Base-by-base conservation (phyloP, 1,139 yeast genomes). In the Suhomyces ambrosiae region DNA sequence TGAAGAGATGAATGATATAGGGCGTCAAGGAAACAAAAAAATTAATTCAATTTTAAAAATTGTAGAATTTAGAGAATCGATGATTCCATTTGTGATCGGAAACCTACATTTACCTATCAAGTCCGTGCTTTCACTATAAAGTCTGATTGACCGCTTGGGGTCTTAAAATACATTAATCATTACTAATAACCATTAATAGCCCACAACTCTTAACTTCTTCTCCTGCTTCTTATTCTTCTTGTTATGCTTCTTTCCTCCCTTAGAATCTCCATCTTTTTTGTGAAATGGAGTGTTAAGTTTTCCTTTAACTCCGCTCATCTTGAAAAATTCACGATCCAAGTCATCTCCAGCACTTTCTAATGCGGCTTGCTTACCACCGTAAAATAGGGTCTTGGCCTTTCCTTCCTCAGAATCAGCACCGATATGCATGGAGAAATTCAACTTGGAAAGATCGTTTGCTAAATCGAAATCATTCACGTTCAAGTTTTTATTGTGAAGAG, bases 351-450 rank as follows among this genome's bases (percentile, higher is more conserved):
- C 85, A 60, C 82, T 81, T 48, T 77, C 80, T 48, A 87, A 73
- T 2, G 87, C 86, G 9, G 95, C 89, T 57, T 83, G 89, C 48
- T 78, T 81, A 61, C 94, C 94, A 62, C 92, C 94, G 48, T 82
- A 81, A 45, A 74, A 75, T 14, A 68, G 57, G 17, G 80, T 70
- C 35, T 65, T 77, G 2, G 50, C 48, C 10, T 44, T 24, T 8
- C 38, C 40, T 30, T 69, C 75, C 11, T 70, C 57, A n/a, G 49
- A 43, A 40, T 49, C 56, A 23, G 54, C 82, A 32, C 65, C 69
- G 39, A 82, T 72, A 57, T 88, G 95, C 58, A 82, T 80, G 3
- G 95, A 85, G 56, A 89, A 88, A 35, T 89, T 85, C 52, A 89
- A 72, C 46, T 75, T 79, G 30, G 80, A 68, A 47, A 89, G 71